A percentile compares a stretch with the other conserved stretches of the same genome.
Evolutionary conservation across 2,329 filamentous ascomycete genomes (phyloP).

Genomic region (Monosporascus sp.): DNA sequence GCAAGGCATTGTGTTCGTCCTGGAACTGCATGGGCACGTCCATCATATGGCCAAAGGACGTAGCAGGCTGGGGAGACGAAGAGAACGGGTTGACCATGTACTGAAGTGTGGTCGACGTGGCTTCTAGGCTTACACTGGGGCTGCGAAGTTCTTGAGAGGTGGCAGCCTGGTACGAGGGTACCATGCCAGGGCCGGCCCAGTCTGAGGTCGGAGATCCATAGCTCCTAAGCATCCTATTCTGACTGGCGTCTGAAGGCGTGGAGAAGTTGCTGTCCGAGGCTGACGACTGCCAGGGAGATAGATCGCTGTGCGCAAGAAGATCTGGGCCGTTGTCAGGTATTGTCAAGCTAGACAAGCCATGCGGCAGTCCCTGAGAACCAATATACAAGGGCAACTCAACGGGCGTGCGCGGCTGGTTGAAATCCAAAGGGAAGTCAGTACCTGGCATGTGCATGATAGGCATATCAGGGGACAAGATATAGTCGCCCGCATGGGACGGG

Average conservation of each 20-base stretch:
- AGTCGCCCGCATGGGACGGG: constrained; percentile 6
- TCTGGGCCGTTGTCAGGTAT: constrained; percentile 28
- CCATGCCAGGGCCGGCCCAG: constrained; percentile 10
- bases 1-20: constrained; percentile 25
- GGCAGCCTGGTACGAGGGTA: constrained; percentile 7
- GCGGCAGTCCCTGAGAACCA: constrained; percentile 19
- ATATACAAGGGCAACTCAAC: constrained; percentile 20
- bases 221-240: constrained; percentile 9
- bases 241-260: constrained; percentile 35
- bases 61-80: constrained; percentile 21
- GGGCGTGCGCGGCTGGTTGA: constrained; percentile 23
- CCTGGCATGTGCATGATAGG: constrained; percentile 17
- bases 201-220: constrained; percentile 21
- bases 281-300: constrained; percentile 38
- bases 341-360: constrained; percentile 21
- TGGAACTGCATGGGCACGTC: constrained; percentile 31
- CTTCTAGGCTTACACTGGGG: constrained; percentile 18
- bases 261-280: constrained; percentile 44
- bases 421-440: constrained; percentile 15
- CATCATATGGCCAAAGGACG: constrained; percentile 27
- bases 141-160: constrained; percentile 13
- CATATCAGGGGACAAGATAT: constrained; percentile 15
- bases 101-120: constrained; percentile 19
- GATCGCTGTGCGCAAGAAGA: constrained; percentile 28
- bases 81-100: constrained; percentile 23